These are phyloP conservation scores for Podospora tetraspora DNA, from an alignment of 495 filamentous ascomycete genomes.

Conservation along the genomic window DNA sequence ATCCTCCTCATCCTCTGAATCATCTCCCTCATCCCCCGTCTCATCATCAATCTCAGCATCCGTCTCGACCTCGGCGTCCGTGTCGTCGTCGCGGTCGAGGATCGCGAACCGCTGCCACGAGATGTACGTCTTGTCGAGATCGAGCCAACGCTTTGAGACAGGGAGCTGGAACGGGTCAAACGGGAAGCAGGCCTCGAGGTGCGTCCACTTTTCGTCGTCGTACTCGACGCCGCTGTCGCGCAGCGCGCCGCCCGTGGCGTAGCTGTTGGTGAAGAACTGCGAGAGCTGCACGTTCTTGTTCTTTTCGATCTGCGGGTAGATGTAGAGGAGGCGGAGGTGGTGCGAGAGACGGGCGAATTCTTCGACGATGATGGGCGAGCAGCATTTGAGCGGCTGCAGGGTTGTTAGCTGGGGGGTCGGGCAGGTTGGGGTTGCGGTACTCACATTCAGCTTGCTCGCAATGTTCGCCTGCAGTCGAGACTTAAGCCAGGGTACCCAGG, in stretches of 20 bases:
- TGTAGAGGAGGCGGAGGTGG: conserved; percentile 79
- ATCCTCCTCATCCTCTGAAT: conserved; percentile 30
- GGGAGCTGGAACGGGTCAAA: conserved; percentile 95
- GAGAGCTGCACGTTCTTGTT: conserved; percentile 79
- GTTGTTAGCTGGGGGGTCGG: neutral
- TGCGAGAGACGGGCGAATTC: conserved; percentile 84
- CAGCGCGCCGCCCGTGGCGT: conserved; percentile 43
- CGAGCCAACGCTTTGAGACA: conserved; percentile 69
- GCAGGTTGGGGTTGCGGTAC: neutral
- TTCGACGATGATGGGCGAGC: conserved; percentile 83
- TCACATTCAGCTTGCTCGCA: conserved; percentile 71
- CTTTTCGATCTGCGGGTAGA: conserved; percentile 78
- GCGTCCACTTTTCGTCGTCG: conserved; percentile 62
- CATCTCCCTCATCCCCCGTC: neutral
- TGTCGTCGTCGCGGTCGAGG: conserved; percentile 46
- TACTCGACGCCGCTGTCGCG: conserved; percentile 61
- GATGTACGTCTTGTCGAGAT: conserved; percentile 72
- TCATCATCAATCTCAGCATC: neutral
- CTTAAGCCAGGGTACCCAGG: conserved; percentile 68
- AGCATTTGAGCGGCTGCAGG: conserved; percentile 73
- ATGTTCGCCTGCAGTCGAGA: conserved; percentile 68
- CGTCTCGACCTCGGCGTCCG: conserved; percentile 38
- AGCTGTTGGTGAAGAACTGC: conserved; percentile 46
- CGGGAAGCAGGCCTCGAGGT: conserved; percentile 90
- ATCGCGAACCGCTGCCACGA: conserved; percentile 77